Evolutionary conservation across 345 rosid species (phyloP).

Genomic region (Lenwebbia sp.): DNA sequence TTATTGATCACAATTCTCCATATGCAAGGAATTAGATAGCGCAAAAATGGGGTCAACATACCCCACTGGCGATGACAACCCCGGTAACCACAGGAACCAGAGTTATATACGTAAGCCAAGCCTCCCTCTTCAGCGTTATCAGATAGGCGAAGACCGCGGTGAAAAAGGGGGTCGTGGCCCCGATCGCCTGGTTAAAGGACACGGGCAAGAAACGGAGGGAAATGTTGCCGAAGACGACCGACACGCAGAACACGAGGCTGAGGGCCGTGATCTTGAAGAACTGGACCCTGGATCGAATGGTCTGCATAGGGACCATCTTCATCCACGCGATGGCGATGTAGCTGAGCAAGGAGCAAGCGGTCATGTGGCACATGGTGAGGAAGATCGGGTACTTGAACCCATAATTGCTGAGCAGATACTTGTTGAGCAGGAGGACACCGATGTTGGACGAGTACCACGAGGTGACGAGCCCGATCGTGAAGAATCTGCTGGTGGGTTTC

Average conservation of each 20-base stretch:
- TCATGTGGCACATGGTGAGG: slow-evolving; percentile 99
- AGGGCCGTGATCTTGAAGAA: slow-evolving; percentile 86
- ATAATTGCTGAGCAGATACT: slow-evolving; percentile 83
- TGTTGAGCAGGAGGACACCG: slow-evolving; percentile 86
- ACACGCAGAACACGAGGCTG: slow-evolving; percentile 85
- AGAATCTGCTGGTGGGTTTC: slow-evolving; percentile 15
- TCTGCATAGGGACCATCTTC: slow-evolving; percentile 98
- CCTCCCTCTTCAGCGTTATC: slow-evolving; percentile 82
- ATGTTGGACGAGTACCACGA: slow-evolving; percentile 96
- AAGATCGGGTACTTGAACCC: slow-evolving; percentile 99
- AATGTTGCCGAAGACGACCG: slow-evolving; percentile 90
- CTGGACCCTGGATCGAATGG: slow-evolving; percentile 80
- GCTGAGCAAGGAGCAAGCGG: slow-evolving; percentile 87
- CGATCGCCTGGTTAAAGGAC: slow-evolving; percentile 87
- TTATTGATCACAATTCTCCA: background rate
- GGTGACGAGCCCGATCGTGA: slow-evolving; percentile 79
- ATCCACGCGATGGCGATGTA: slow-evolving; percentile 93
- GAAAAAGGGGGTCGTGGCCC: slow-evolving; percentile 98
- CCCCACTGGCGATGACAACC: slow-evolving; percentile 98
- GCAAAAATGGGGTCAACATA: background rate
- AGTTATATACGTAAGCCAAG: slow-evolving; percentile 91
- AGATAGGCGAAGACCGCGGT: slow-evolving; percentile 93
- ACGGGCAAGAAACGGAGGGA: slow-evolving; percentile 83
- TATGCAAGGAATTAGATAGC: background rate
- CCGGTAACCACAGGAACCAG: slow-evolving; percentile 93